These are phyloP conservation scores for Solanum hybrid DNA, from an alignment of 305 asterid genomes.

Conservation along the genomic window DNA sequence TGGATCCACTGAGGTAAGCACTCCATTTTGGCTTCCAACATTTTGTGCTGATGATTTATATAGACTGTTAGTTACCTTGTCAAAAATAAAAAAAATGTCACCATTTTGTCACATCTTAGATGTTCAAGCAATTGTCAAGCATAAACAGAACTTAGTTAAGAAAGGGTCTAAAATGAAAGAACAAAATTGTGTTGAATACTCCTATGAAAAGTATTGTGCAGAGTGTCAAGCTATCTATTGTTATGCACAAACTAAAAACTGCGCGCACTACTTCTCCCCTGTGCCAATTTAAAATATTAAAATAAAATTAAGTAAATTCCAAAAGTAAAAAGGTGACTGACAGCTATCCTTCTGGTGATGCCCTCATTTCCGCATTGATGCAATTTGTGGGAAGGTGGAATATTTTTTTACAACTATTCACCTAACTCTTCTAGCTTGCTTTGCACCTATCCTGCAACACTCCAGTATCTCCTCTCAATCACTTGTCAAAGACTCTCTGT, in stretches of 20 bases:
- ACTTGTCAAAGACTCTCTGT: background rate
- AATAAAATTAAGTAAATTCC: background rate
- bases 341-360: background rate
- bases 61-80: background rate
- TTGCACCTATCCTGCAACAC: slow-evolving; percentile 1
- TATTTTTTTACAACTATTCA: background rate
- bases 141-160: background rate
- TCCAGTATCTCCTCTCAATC: background rate
- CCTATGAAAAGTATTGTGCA: background rate
- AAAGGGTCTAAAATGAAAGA: background rate
- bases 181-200: background rate
- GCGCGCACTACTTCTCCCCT: background rate
- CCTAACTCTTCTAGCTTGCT: background rate
- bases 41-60: background rate
- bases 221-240: background rate
- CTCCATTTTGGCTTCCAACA: background rate
- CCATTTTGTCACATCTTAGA: background rate
- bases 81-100: background rate
- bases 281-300: background rate
- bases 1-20: background rate
- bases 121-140: background rate
- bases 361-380: background rate
- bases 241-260: background rate
- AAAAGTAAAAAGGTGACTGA: background rate
- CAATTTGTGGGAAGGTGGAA: background rate